A percentile compares a stretch with the other conserved stretches of the same genome.
These are phyloP conservation scores for Yamadazyma triangularis DNA, from an alignment of 1,139 yeast genomes.

Conservation along the genomic window DNA sequence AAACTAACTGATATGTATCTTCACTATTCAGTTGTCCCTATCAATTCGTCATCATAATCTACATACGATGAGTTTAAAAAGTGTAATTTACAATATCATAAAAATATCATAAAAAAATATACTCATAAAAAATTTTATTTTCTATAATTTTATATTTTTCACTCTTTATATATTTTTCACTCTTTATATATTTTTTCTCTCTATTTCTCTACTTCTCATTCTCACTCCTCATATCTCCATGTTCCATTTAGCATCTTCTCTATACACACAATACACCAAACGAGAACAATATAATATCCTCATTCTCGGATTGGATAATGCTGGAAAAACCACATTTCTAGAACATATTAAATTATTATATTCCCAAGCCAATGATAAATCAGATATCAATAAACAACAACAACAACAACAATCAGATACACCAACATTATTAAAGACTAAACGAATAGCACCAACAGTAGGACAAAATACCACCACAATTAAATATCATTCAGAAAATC, in stretches of 20 bases:
- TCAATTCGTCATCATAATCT: slow-evolving; percentile 15
- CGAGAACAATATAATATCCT: slow-evolving; percentile 55
- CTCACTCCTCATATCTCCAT: slow-evolving; percentile 15
- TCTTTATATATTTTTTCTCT: no score
- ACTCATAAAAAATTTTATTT: no score
- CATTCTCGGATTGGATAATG: slow-evolving; percentile 88
- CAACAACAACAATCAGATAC: slow-evolving; percentile 17
- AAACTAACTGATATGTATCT: slow-evolving; percentile 6
- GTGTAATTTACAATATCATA: no score
- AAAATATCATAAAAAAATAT: no score
- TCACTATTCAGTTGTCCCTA: slow-evolving; percentile 19
- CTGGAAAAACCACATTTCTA: slow-evolving; percentile 76
- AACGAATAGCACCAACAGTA: slow-evolving; percentile 43
- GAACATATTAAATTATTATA: slow-evolving; percentile 43
- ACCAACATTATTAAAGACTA: slow-evolving; percentile 24
- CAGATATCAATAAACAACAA: slow-evolving; percentile 3
- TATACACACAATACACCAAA: slow-evolving; percentile 45
- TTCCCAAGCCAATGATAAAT: slow-evolving; percentile 20
- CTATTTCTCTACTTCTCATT: no score
- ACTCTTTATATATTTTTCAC: no score
- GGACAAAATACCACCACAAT: slow-evolving; percentile 61
- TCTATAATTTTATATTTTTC: no score
- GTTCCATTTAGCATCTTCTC: slow-evolving; percentile 46
- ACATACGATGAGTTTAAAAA: no score
- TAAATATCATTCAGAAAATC: slow-evolving; percentile 27